Evolutionary conservation across 805 yeast genomes (phyloP).

Genomic region (Jamesozyma lodderae): DNA sequence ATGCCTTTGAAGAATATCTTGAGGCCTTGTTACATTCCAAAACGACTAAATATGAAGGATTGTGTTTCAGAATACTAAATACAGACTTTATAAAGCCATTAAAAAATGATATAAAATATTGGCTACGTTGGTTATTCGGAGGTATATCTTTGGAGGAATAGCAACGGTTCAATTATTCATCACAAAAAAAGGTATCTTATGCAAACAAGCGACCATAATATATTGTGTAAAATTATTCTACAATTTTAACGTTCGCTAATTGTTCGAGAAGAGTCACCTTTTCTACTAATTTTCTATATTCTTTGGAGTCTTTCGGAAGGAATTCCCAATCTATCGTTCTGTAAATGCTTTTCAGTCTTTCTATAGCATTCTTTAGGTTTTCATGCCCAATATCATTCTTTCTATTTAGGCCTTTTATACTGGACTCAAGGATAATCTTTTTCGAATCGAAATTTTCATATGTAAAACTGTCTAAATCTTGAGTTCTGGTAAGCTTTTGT

Average conservation of each 20-base stretch:
- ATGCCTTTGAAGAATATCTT: slow-evolving; percentile 13
- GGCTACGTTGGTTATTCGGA: slow-evolving; percentile 15
- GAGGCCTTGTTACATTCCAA: slow-evolving; percentile 9
- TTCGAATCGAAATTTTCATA: slow-evolving; percentile 17
- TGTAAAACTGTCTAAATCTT: slow-evolving; percentile 15
- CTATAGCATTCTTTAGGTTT: slow-evolving; percentile 10
- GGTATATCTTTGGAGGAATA: slow-evolving; percentile 7
- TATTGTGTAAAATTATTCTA: too few species aligned
- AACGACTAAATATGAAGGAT: slow-evolving; percentile 14
- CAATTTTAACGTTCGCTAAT: too few species aligned
- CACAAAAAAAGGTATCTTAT: too few species aligned
- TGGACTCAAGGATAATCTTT: slow-evolving; percentile 9
- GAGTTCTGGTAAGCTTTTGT: slow-evolving; percentile 18
- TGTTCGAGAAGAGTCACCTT: too few species aligned
- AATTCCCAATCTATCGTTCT: slow-evolving; percentile 17
- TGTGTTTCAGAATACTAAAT: slow-evolving; percentile 11
- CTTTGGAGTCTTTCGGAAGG: slow-evolving; percentile 11
- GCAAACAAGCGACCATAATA: too few species aligned
- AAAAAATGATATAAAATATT: slow-evolving; percentile 9
- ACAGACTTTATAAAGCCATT: slow-evolving; percentile 9
- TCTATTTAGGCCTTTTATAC: slow-evolving; percentile 6
- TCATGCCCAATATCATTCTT: slow-evolving; percentile 8
- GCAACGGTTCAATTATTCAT: neutral
- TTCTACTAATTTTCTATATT: slow-evolving; percentile 6
- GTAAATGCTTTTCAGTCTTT: slow-evolving; percentile 11